Conservation (phyloP, 495 filamentous ascomycete species). For the Penicillium chermesinum region DNA sequence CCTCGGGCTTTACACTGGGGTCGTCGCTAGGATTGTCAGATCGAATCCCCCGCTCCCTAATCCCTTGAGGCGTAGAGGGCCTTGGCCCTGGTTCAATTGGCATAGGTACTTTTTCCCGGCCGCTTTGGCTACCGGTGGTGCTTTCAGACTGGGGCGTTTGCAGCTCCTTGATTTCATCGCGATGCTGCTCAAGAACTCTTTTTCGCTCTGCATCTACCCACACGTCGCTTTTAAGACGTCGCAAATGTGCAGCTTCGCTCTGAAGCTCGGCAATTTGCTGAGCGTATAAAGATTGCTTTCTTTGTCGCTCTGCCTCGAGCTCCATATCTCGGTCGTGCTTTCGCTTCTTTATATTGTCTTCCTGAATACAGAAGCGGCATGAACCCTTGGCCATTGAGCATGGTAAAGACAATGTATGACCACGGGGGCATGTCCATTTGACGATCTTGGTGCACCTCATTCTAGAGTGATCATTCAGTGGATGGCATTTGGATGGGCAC, state of each 20-base stretch:
- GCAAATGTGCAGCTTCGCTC: slow-evolving; percentile 51
- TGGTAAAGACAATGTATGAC: slow-evolving; percentile 41
- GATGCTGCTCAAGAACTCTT: slow-evolving; percentile 41
- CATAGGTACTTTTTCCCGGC: not conserved
- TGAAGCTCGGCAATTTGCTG: slow-evolving; percentile 49
- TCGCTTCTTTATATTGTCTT: slow-evolving; percentile 33
- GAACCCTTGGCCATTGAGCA: slow-evolving; percentile 27
- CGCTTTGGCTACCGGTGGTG: not conserved
- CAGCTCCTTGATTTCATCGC: slow-evolving; percentile 31
- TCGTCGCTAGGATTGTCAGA: not conserved
- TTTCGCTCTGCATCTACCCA: slow-evolving; percentile 40
- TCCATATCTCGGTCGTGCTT: slow-evolving; percentile 46
- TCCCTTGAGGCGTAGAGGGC: not conserved
- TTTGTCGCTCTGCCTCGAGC: slow-evolving; percentile 48
- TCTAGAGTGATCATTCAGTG: slow-evolving; percentile 61
- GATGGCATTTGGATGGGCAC: slow-evolving; percentile 61
- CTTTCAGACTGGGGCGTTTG: not conserved
- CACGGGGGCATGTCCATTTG: slow-evolving; percentile 43
- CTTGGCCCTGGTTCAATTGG: not conserved
- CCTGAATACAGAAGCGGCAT: slow-evolving; percentile 42
- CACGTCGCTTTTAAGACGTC: slow-evolving; percentile 43
- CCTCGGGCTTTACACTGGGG: not conserved
- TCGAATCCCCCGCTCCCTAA: not conserved
- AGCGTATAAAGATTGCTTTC: slow-evolving; percentile 45
- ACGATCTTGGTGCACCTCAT: slow-evolving; percentile 49